Evolutionary conservation across 352 stramenopile species (phyloP).

Genomic region (Aphanomyces cochlioides): DNA sequence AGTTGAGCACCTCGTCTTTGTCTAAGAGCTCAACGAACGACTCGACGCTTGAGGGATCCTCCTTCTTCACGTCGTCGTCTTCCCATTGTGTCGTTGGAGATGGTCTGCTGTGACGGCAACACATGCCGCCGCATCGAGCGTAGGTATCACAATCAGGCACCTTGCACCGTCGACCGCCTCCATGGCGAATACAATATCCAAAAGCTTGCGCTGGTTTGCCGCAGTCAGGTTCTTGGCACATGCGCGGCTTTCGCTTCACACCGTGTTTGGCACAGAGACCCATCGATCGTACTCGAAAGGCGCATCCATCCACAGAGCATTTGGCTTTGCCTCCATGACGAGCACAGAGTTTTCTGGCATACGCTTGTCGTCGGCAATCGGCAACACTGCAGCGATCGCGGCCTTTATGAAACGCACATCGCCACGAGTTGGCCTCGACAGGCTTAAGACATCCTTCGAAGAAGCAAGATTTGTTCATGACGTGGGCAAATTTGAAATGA

Average conservation of each 20-base stretch:
- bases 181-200: background rate
- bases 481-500: background rate
- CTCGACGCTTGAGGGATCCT: too few relatives aligned
- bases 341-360: background rate
- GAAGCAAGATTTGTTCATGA: slow-evolving; percentile 2
- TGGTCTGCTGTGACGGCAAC: background rate
- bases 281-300: background rate
- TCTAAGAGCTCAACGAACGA: too few relatives aligned
- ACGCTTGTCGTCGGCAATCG: slow-evolving; percentile 11
- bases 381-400: background rate
- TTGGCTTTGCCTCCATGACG: background rate
- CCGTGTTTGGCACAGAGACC: background rate
- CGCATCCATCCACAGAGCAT: background rate
- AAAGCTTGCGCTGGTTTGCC: background rate
- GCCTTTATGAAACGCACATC: background rate
- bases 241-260: background rate
- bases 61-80: too few relatives aligned
- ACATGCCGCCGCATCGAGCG: background rate
- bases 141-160: background rate
- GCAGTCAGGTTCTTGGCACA: background rate
- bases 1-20: too few relatives aligned
- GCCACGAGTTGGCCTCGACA: background rate
- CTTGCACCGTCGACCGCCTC: background rate
- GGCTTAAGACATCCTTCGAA: background rate
- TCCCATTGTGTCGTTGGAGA: too few relatives aligned